These are phyloP conservation scores for Globisporangium nodosum DNA, from an alignment of 352 stramenopile species.

Conservation along the genomic window DNA sequence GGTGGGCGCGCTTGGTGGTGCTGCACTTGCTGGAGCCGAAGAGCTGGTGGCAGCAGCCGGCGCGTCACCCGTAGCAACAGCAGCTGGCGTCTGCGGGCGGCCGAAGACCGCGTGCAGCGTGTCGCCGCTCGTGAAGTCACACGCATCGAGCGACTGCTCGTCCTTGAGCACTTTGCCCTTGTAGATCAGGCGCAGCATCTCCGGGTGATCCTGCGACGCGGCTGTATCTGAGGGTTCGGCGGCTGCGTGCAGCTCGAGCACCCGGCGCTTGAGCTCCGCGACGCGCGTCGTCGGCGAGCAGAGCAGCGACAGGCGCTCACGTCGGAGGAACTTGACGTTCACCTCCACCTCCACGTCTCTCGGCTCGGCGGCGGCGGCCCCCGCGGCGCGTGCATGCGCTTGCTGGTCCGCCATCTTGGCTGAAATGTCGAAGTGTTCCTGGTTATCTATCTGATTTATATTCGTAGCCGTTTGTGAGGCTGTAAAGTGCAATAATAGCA, in stretches of 20 bases:
- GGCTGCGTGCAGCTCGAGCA: constrained; percentile 10
- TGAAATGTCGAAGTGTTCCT: neutral
- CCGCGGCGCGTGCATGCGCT: neutral
- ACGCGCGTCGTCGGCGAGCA: constrained; percentile 16
- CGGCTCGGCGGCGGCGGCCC: neutral
- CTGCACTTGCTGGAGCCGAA: neutral
- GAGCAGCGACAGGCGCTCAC: constrained; percentile 21
- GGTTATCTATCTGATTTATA: no score
- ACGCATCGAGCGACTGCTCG: constrained; percentile 22
- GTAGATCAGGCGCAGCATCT: constrained; percentile 37
- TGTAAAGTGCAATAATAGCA: no score
- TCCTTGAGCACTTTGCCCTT: constrained; percentile 48
- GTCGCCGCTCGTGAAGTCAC: constrained; percentile 29
- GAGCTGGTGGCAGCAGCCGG: no score
- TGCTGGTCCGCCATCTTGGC: neutral
- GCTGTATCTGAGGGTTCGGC: neutral
- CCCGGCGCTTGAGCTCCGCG: constrained; percentile 20
- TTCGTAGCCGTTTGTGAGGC: no score
- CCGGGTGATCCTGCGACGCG: neutral
- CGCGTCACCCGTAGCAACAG: neutral
- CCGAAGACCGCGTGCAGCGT: constrained; percentile 38
- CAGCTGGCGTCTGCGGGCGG: constrained; percentile 5
- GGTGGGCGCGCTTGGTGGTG: constrained; percentile 3
- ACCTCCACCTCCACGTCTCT: constrained; percentile 9
- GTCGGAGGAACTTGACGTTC: constrained; percentile 42